phyloP scores from a whole-genome alignment of 345 rosid genomes.

The Toxicodendron radicans region DNA sequence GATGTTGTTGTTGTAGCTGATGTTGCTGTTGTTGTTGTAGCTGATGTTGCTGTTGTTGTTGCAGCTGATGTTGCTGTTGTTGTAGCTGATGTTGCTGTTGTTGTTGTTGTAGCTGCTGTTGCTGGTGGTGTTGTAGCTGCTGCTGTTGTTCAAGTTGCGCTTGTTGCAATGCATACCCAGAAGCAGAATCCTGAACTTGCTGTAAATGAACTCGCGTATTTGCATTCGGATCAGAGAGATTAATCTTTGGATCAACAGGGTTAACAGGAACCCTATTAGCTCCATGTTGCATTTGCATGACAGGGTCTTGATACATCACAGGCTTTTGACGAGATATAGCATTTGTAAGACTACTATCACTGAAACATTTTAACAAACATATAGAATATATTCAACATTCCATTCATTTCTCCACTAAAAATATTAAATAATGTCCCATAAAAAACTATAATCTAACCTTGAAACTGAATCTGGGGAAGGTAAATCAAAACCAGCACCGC shows the following conservation, averaged over 20 bases:
- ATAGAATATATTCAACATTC: conserved; percentile 28
- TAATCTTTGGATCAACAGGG: conserved; percentile 55
- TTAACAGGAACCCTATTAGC: conserved; percentile 43
- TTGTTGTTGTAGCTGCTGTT: conserved; percentile 28
- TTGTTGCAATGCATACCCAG: conserved; percentile 61
- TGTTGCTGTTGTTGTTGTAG: no score
- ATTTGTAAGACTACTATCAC: conserved; percentile 79
- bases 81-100: conserved; percentile 43
- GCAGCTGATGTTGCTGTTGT: conserved; percentile 36
- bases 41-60: conserved; percentile 36
- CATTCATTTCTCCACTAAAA: conserved; percentile 8
- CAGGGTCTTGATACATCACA: conserved; percentile 61
- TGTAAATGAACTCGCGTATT: conserved; percentile 44
- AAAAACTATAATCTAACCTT: conserved; percentile 45
- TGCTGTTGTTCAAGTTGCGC: conserved; percentile 62
- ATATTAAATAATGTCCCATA: background rate
- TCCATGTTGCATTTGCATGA: conserved; percentile 63
- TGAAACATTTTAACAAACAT: conserved; percentile 45
- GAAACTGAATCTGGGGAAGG: conserved; percentile 90
- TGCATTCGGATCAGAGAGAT: conserved; percentile 60
- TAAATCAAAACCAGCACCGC: conserved; percentile 52
- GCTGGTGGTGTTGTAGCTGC: conserved; percentile 21
- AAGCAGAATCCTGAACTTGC: conserved; percentile 26
- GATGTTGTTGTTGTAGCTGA: no score
- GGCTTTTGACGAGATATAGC: conserved; percentile 61